Percentiles rank a stretch among this genome's conserved stretches.
These are phyloP conservation scores for Penicillium sp. DNA, from an alignment of 2,329 filamentous ascomycete species.

Conservation along the genomic window DNA sequence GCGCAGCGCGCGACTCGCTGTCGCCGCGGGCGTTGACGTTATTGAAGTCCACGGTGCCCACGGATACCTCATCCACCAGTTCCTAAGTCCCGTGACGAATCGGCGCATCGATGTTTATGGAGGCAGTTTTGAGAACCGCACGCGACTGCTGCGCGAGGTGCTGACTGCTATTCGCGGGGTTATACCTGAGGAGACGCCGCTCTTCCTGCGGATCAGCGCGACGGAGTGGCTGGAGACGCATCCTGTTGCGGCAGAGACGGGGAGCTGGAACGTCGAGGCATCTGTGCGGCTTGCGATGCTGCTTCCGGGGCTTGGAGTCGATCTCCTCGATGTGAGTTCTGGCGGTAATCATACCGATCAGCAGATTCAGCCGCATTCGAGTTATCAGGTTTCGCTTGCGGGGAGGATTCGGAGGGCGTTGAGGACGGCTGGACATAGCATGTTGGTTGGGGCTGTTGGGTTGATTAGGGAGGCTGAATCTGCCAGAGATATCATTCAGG, in stretches of 20 bases:
- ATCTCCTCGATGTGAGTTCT: slow-evolving; percentile 52
- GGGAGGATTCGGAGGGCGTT: slow-evolving; percentile 49
- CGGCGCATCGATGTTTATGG: slow-evolving; percentile 54
- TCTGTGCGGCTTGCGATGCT: slow-evolving; percentile 47
- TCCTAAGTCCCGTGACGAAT: slow-evolving; percentile 52
- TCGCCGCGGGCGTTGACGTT: slow-evolving; percentile 57
- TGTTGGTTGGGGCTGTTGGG: slow-evolving; percentile 59
- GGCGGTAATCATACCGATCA: slow-evolving; percentile 52
- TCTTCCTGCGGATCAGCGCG: slow-evolving; percentile 13
- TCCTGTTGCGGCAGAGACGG: slow-evolving; percentile 23
- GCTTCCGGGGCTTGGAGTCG: slow-evolving; percentile 48
- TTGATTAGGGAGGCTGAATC: slow-evolving; percentile 60
- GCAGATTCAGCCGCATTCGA: slow-evolving; percentile 49
- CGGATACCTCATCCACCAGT: slow-evolving; percentile 56
- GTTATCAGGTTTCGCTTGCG: slow-evolving; percentile 58
- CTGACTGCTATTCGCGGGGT: slow-evolving; percentile 39
- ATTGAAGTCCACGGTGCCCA: slow-evolving; percentile 54
- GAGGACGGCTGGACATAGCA: slow-evolving; percentile 39
- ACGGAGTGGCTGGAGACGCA: slow-evolving; percentile 28
- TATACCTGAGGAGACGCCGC: slow-evolving; percentile 3
- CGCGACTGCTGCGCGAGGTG: slow-evolving; percentile 58
- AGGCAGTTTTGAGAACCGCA: slow-evolving; percentile 53
- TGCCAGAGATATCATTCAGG: slow-evolving; percentile 53
- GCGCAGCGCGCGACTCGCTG: slow-evolving; percentile 51
- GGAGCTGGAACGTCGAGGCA: slow-evolving; percentile 47